Conservation (phyloP, 2,329 filamentous ascomycete species). For the Didymella segeticola region DNA sequence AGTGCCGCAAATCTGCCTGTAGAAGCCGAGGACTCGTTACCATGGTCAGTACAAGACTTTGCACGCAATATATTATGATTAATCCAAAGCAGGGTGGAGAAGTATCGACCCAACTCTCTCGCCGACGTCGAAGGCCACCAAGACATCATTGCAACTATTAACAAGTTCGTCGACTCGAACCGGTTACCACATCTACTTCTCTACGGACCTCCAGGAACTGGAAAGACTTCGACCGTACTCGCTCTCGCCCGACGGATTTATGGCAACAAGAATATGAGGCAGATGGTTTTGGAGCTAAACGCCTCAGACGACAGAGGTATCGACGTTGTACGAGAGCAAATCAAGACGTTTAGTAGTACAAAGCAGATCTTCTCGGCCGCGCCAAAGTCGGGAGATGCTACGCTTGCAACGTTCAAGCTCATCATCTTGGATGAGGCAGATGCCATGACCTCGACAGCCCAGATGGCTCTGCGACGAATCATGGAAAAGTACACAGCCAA, state of each 20-base stretch:
- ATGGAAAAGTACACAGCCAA: constrained; percentile 99
- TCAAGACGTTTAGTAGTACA: constrained; percentile 98
- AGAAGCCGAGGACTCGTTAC: constrained; percentile 89
- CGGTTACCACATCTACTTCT: constrained; percentile 93
- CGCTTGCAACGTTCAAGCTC: constrained; percentile 83
- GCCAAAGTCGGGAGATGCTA: constrained; percentile 55
- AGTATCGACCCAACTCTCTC: constrained; percentile 88
- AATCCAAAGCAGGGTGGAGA: constrained; percentile 76
- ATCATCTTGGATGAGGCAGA: constrained; percentile 99
- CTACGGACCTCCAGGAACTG: constrained; percentile 94
- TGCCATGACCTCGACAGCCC: constrained; percentile 97
- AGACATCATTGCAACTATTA: constrained; percentile 96
- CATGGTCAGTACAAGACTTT: constrained; percentile 68
- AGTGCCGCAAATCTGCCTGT: constrained; percentile 92
- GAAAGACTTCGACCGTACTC: constrained; percentile 96
- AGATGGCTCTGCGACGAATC: constrained; percentile 95
- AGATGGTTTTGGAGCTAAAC: constrained; percentile 98
- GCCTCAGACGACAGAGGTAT: constrained; percentile 97
- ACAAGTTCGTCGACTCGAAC: constrained; percentile 95
- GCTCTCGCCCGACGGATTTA: constrained; percentile 94
- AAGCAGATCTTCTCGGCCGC: constrained; percentile 91
- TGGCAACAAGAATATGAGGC: constrained; percentile 87
- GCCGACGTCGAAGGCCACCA: constrained; percentile 95
- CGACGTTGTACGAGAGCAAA: constrained; percentile 93
- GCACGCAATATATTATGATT: not conserved